Base-by-base conservation (phyloP, 176 grass and related monocot genomes). In the Oryza meyeriana region DNA sequence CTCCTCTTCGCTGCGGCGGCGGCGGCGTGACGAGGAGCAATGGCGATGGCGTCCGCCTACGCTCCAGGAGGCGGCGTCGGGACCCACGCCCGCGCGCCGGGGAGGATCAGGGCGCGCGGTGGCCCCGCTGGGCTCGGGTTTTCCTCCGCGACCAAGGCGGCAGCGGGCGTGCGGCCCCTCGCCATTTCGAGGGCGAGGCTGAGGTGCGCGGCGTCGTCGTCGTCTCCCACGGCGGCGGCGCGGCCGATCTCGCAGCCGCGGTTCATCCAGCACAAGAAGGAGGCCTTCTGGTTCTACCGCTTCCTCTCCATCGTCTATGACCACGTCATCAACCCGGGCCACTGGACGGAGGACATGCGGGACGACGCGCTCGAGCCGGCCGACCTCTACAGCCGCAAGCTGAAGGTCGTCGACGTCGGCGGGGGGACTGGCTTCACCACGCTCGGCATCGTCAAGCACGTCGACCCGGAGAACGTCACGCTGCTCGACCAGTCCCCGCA, bases 251-350 rank as follows among this genome's bases (percentile, higher is more conserved):
- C 83, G 6, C 87, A 88, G 66, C 91, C 91, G 58, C 86, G 97
- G 30, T 99, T 99, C 85, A 99, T 99, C 76, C 93, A 96, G 84
- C 97, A 96, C 93, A 99, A 99, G 81, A 90, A 99, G 89, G 93
- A 99, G 86, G 97, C 97, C n/a, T 94, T 99, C 83, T 99, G 97
- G 97, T 99, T 99, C 91, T 99, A 99, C 67, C 87, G 90, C 18
- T 94, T 99, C 74, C 85, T 99, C 61, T 99, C 97, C 69, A 92
- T 99, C 64, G 91, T 92, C 1, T 99, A 99, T 65, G 93, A 99
- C 83, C 93, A 99, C 83, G 76, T 96, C 73, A 84, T 96, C 80
- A 99, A 94, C 85, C 97, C 91, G 55, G 89, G 89, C 68, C 97
- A 99, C 80, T 99, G 91, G 93, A 99, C 91, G 31, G 93, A 99